Evolutionary conservation across 345 rosid genomes (phyloP).

Genomic region (Hypericum perforatum): DNA sequence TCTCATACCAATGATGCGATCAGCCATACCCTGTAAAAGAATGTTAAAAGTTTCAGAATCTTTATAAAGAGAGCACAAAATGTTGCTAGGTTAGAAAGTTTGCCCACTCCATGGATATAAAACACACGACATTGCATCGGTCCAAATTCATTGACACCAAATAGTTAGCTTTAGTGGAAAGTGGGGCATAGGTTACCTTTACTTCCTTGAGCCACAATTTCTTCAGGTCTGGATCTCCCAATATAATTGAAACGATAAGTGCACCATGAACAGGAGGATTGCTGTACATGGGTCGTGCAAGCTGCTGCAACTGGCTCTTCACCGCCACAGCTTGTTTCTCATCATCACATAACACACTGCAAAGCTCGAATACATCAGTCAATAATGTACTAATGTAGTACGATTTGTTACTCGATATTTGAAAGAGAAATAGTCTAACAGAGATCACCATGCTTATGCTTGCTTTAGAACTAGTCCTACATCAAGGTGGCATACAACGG

Average conservation of each 20-base stretch:
- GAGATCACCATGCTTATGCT: too few species aligned
- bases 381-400: too few species aligned
- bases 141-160: too few species aligned
- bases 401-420: too few species aligned
- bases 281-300: constrained; percentile 97
- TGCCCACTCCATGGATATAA: too few species aligned
- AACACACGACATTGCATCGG: too few species aligned
- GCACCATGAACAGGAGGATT: constrained; percentile 96
- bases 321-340: constrained; percentile 71
- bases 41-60: not conserved
- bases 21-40: constrained; percentile 66
- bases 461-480: too few species aligned
- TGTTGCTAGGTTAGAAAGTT: too few species aligned
- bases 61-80: too few species aligned
- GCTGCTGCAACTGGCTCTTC: constrained; percentile 93
- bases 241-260: constrained; percentile 64
- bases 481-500: too few species aligned
- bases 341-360: constrained; percentile 81
- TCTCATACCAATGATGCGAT: constrained; percentile 92
- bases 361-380: not conserved
- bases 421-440: too few species aligned
- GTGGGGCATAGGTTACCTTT: constrained; percentile 36
- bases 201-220: constrained; percentile 86
- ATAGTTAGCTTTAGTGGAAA: too few species aligned
- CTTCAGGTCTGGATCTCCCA: constrained; percentile 69